Evolutionary conservation across 441 rosid species (phyloP).

Genomic region (Manihot esculenta): DNA sequence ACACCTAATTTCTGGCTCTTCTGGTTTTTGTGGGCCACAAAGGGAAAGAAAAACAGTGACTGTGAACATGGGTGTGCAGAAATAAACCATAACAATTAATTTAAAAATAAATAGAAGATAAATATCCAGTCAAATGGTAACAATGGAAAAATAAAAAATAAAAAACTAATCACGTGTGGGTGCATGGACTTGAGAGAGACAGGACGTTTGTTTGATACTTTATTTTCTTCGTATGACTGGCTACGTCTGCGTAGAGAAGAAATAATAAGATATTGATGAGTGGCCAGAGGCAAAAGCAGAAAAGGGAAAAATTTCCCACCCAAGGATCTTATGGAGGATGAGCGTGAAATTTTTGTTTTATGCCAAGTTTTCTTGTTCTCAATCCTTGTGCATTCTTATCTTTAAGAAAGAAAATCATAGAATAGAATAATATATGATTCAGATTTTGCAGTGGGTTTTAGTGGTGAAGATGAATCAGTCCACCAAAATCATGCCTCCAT

Average conservation of each 20-base stretch:
- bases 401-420: no score
- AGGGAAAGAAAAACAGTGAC: not conserved
- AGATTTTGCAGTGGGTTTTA: conserved; percentile 23
- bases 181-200: conserved; percentile 13
- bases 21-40: conserved; percentile 17
- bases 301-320: conserved; percentile 20
- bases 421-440: no score
- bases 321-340: conserved; percentile 24
- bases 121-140: not conserved
- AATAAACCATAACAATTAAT: not conserved
- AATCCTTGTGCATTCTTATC: no score
- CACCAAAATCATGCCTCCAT: conserved; percentile 52
- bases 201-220: conserved; percentile 21
- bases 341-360: conserved; percentile 42
- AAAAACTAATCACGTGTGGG: conserved; percentile 21
- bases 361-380: not conserved
- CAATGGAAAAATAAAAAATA: no score
- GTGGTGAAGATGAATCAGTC: conserved; percentile 35
- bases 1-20: not conserved
- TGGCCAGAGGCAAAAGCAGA: conserved; percentile 37
- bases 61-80: not conserved
- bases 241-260: no score
- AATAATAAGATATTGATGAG: conserved; percentile 21
- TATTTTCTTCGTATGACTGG: no score
- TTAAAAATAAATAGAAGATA: not conserved